Conservation (phyloP, 345 rosid genomes). For the Gossypium stocksii region DNA sequence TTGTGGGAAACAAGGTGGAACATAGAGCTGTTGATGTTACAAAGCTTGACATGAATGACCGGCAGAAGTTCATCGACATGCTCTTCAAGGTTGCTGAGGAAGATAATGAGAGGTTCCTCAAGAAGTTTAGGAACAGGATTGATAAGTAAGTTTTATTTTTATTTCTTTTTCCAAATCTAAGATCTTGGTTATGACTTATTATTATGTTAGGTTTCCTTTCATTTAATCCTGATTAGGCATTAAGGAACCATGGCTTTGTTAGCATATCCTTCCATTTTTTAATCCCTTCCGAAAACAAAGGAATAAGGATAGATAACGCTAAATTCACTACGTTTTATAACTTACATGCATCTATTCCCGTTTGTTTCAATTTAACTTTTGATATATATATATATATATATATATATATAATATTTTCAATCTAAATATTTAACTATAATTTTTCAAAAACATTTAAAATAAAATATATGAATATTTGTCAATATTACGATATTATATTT, state of each 20-base stretch:
- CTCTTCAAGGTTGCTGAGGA: conserved; percentile 77
- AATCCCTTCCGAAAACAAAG: too few species aligned
- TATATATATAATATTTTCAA: too few species aligned
- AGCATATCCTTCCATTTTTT: background rate
- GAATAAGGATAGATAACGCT: too few species aligned
- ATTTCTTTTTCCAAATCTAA: background rate
- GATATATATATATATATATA: too few species aligned
- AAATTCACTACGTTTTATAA: too few species aligned
- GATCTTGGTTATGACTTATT: background rate
- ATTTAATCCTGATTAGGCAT: background rate
- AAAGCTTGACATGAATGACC: conserved; percentile 60
- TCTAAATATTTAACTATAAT: too few species aligned
- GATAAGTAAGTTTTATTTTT: conserved; percentile 45
- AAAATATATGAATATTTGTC: too few species aligned
- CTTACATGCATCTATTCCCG: too few species aligned
- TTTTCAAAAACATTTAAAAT: too few species aligned
- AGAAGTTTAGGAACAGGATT: conserved; percentile 68
- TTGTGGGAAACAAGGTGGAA: conserved; percentile 26
- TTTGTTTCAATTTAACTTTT: too few species aligned
- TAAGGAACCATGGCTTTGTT: background rate
- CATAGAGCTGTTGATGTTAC: conserved; percentile 66
- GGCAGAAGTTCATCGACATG: conserved; percentile 65
- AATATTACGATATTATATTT: too few species aligned
- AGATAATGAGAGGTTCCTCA: conserved; percentile 76
- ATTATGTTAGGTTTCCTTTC: background rate